Evolutionary conservation across 2,329 filamentous ascomycete species (phyloP).

Genomic region (Xenoacremonium recifei): DNA sequence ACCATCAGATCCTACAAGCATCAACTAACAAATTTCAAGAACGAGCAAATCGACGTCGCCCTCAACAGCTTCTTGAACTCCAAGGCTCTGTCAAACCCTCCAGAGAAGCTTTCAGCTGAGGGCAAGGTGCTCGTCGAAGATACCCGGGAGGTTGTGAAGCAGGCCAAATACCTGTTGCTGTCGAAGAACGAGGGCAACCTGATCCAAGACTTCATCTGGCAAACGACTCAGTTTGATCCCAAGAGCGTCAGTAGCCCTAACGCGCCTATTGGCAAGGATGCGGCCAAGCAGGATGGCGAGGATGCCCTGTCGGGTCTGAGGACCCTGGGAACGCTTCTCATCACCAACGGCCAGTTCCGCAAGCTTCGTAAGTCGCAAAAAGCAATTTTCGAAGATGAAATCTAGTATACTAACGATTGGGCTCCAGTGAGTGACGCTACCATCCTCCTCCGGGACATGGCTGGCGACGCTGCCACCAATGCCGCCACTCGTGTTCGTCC

Average conservation of each 20-base stretch:
- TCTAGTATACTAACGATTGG: too few relatives aligned
- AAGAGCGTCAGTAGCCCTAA: constrained; percentile 61
- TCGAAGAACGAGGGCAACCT: constrained; percentile 95
- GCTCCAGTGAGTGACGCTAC: constrained; percentile 69
- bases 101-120: constrained; percentile 75
- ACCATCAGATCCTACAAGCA: constrained; percentile 4
- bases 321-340: constrained; percentile 82
- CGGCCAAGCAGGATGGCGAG: constrained; percentile 78
- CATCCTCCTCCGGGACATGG: constrained; percentile 83
- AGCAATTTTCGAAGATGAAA: too few relatives aligned
- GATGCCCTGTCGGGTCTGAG: constrained; percentile 81
- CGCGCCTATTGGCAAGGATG: constrained; percentile 71
- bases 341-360: constrained; percentile 95
- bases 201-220: constrained; percentile 96
- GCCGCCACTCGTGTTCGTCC: constrained; percentile 75
- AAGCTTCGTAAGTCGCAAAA: constrained; percentile 77
- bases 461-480: constrained; percentile 81
- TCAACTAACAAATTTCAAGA: constrained; percentile 51
- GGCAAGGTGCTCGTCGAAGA: constrained; percentile 78
- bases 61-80: constrained; percentile 83
- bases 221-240: constrained; percentile 73
- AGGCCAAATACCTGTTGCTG: constrained; percentile 81
- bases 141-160: constrained; percentile 73
- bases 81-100: constrained; percentile 66
- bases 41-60: constrained; percentile 93